phyloP scores from a whole-genome alignment of 108 stramenopile genomes.

The Cyclotella distinguenda region DNA sequence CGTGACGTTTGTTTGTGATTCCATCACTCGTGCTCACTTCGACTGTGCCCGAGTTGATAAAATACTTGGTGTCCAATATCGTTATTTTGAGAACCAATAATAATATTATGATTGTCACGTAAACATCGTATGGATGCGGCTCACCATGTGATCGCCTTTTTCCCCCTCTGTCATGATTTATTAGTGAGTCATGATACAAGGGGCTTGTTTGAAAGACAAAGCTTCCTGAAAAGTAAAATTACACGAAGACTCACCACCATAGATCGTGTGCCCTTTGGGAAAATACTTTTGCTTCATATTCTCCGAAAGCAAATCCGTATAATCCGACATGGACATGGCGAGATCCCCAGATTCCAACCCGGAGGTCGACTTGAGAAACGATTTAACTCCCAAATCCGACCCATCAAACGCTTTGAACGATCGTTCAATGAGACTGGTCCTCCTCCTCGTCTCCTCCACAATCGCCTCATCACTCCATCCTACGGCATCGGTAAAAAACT shows the following conservation, averaged over 20 bases:
- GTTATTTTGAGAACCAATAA: not conserved
- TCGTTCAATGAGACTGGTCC: conserved; percentile 71
- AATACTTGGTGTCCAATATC: conserved; percentile 31
- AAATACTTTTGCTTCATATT: conserved; percentile 81
- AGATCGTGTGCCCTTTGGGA: conserved; percentile 72
- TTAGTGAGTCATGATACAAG: no score
- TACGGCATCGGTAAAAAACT: conserved; percentile 70
- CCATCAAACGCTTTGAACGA: conserved; percentile 70
- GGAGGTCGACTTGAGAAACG: conserved; percentile 1
- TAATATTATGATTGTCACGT: not conserved
- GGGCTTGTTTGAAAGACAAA: no score
- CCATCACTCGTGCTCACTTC: conserved; percentile 70
- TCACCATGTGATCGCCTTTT: conserved; percentile 65
- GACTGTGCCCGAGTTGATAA: conserved; percentile 79
- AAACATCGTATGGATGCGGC: not conserved
- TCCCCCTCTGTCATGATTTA: no score
- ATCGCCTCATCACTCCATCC: conserved; percentile 53
- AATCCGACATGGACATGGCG: conserved; percentile 66
- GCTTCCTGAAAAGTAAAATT: no score
- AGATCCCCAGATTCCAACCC: conserved; percentile 43
- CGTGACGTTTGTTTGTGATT: conserved; percentile 48
- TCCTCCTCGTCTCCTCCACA: conserved; percentile 42
- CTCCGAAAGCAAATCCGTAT: conserved; percentile 67
- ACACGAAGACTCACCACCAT: no score
- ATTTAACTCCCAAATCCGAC: conserved; percentile 8